Conservation (phyloP, 148 eudicot genomes). For the Vaccinium corymbosum region DNA sequence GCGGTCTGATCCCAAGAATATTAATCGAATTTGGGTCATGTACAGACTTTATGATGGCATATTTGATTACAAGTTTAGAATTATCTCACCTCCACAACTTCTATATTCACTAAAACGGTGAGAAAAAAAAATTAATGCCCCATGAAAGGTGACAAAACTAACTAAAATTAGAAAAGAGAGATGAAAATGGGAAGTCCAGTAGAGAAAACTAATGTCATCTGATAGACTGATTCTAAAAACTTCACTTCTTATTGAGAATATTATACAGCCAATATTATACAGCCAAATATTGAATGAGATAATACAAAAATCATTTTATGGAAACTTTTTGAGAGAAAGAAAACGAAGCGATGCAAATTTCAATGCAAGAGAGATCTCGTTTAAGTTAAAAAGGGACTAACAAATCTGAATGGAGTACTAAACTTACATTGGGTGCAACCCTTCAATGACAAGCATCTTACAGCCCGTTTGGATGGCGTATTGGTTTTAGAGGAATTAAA, state of each 20-base stretch:
- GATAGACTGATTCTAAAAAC: not conserved
- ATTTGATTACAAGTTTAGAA: not conserved
- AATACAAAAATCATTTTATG: not conserved
- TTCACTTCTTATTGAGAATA: not conserved
- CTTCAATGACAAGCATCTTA: slow-evolving; percentile 91
- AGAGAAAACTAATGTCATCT: not conserved
- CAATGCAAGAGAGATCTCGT: not conserved
- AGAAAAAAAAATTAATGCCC: not conserved
- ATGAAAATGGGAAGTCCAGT: not conserved
- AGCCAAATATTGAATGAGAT: not conserved
- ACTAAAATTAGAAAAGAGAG: not conserved
- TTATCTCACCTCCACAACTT: not conserved
- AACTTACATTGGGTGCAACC: slow-evolving; percentile 95
- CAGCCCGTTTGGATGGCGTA: too few species aligned
- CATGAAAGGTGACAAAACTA: not conserved
- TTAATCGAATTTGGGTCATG: too few species aligned
- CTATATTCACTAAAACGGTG: not conserved
- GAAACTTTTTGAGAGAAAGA: not conserved
- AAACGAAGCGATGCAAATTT: not conserved
- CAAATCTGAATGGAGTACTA: too few species aligned
- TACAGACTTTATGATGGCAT: too few species aligned
- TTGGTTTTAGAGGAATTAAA: too few species aligned
- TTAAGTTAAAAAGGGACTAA: too few species aligned
- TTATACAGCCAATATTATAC: too few species aligned
- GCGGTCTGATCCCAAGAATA: too few species aligned